Conservation (phyloP, 225 moss, liverwort and hornwort genomes). For the Polytrichum commune region DNA sequence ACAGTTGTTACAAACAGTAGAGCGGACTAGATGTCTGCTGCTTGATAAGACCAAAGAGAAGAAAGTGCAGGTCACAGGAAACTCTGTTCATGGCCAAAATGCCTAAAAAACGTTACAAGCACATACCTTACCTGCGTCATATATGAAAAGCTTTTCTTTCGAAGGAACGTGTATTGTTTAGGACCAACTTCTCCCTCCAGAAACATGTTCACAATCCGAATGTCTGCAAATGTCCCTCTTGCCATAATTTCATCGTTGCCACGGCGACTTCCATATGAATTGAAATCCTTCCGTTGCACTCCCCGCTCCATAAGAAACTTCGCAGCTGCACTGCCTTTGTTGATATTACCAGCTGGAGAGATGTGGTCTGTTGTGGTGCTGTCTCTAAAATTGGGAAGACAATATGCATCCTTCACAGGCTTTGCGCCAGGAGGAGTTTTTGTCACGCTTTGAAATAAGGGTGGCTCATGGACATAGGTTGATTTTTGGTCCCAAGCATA, state of each 20-base stretch:
- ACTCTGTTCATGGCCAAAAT: background rate
- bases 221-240: constrained; percentile 87
- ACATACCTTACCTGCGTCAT: constrained; percentile 77
- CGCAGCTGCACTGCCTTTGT: constrained; percentile 86
- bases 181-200: constrained; percentile 83
- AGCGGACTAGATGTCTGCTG: no score
- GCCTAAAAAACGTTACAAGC: background rate
- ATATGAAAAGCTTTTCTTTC: constrained; percentile 74
- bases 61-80: no score
- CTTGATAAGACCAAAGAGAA: no score
- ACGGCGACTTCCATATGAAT: constrained; percentile 93
- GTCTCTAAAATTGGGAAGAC: constrained; percentile 85
- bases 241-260: constrained; percentile 96
- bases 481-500: constrained; percentile 77
- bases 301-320: constrained; percentile 60
- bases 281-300: constrained; percentile 81
- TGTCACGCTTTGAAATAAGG: constrained; percentile 75
- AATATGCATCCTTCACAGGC: constrained; percentile 80
- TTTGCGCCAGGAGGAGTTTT: constrained; percentile 65
- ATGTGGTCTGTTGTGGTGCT: constrained; percentile 96
- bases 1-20: constrained; percentile 1
- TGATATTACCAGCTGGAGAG: constrained; percentile 86
- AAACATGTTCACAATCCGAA: constrained; percentile 92
- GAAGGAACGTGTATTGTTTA: constrained; percentile 78
- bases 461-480: constrained; percentile 92